Conservation (phyloP, 2,329 filamentous ascomycete species). For the Phoma herbarum region DNA sequence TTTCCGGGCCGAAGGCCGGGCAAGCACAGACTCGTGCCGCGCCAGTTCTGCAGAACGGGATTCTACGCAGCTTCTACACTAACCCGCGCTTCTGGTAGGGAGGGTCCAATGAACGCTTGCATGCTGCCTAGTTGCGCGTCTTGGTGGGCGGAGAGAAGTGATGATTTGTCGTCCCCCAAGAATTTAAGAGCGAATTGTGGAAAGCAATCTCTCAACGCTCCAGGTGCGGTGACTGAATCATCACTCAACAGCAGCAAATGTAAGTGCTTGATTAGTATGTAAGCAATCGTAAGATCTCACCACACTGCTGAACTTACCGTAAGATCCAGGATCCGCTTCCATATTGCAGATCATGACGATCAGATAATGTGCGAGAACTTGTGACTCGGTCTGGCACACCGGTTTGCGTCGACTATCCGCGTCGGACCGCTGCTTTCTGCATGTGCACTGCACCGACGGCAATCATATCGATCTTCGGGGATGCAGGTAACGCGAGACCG, state of each 20-base stretch:
- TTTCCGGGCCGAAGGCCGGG: background rate
- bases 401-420: background rate
- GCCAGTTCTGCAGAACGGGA: background rate
- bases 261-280: background rate
- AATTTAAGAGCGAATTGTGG: background rate
- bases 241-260: background rate
- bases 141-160: background rate
- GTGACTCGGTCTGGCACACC: background rate
- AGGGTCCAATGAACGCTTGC: background rate
- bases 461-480: background rate
- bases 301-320: background rate
- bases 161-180: background rate
- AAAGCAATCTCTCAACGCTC: background rate
- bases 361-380: background rate
- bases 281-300: background rate
- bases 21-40: background rate
- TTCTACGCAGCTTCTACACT: slow-evolving; percentile 2
- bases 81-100: background rate
- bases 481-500: background rate
- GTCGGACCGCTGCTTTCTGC: slow-evolving; percentile 2
- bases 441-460: background rate
- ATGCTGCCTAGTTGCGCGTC: background rate
- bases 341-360: background rate
- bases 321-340: background rate
- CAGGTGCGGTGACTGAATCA: background rate